phyloP scores from a whole-genome alignment of 169 alveolate species.

The Plasmodium sp. region DNA sequence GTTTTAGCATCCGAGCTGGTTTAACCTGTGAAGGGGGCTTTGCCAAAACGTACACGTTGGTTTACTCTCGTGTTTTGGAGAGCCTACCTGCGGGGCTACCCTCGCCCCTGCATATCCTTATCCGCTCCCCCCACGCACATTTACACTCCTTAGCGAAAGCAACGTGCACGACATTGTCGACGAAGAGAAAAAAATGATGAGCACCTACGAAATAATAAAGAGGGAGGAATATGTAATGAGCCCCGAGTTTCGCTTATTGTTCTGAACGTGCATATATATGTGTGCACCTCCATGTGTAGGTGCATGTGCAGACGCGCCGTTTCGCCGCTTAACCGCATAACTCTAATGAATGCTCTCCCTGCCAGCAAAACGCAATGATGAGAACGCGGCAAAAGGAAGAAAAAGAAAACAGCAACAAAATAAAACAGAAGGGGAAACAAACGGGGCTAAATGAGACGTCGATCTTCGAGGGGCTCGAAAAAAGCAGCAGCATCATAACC shows the following conservation, averaged over 20 bases:
- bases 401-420: slow-evolving; percentile 20
- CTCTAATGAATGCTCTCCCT: neutral
- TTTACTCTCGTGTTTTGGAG: neutral
- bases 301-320: neutral
- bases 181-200: slow-evolving; percentile 40
- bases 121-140: neutral
- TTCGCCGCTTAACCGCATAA: neutral
- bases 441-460: slow-evolving; percentile 7
- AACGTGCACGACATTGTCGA: slow-evolving; percentile 68
- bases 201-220: slow-evolving; percentile 53
- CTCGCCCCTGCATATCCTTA: neutral
- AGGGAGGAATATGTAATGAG: slow-evolving; percentile 40
- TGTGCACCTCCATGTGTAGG: neutral
- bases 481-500: slow-evolving; percentile 68
- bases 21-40: neutral
- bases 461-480: slow-evolving; percentile 39
- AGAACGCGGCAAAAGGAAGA: slow-evolving; percentile 24
- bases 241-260: neutral
- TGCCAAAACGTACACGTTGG: neutral
- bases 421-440: slow-evolving; percentile 8
- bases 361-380: slow-evolving; percentile 14
- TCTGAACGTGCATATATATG: neutral
- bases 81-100: neutral
- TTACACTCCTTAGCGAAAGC: slow-evolving; percentile 45
- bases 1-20: neutral